Conservation (phyloP, 176 grass and related monocot species). For the Musa itinerans region DNA sequence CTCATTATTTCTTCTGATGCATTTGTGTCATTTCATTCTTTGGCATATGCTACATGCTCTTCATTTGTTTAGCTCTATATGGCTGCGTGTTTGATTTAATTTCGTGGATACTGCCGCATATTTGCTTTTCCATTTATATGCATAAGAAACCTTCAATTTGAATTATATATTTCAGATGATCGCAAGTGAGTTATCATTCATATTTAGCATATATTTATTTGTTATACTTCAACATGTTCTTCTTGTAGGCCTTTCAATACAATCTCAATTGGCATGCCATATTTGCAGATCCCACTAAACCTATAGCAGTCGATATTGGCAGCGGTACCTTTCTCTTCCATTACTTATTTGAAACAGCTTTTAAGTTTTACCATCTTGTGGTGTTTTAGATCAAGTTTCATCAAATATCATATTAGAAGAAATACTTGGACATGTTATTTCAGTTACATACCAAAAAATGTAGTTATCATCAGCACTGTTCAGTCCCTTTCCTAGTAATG, state of each 20-base stretch:
- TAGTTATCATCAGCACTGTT: too few relatives aligned
- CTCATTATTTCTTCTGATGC: too few relatives aligned
- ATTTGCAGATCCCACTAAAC: conserved; percentile 50
- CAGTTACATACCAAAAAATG: not conserved
- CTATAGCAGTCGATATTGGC: conserved; percentile 77
- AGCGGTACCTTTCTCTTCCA: conserved; percentile 51
- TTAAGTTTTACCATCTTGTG: not conserved
- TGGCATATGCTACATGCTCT: not conserved
- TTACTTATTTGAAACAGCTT: not conserved
- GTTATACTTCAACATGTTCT: conserved; percentile 6
- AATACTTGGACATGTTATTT: not conserved
- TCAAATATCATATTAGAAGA: not conserved
- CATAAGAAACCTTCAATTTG: not conserved
- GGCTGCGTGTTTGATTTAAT: not conserved
- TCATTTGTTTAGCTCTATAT: not conserved
- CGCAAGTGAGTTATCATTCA: not conserved
- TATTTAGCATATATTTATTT: not conserved
- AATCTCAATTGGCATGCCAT: conserved; percentile 52
- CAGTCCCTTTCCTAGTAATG: too few relatives aligned
- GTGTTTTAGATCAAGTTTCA: not conserved
- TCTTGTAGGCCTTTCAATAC: conserved; percentile 58
- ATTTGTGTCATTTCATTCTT: not conserved
- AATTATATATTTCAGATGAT: not conserved
- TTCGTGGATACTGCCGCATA: not conserved
- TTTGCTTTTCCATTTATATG: not conserved